These are phyloP conservation scores for Kockiozyma suomiensis DNA, from an alignment of 805 yeast species.

Conservation along the genomic window DNA sequence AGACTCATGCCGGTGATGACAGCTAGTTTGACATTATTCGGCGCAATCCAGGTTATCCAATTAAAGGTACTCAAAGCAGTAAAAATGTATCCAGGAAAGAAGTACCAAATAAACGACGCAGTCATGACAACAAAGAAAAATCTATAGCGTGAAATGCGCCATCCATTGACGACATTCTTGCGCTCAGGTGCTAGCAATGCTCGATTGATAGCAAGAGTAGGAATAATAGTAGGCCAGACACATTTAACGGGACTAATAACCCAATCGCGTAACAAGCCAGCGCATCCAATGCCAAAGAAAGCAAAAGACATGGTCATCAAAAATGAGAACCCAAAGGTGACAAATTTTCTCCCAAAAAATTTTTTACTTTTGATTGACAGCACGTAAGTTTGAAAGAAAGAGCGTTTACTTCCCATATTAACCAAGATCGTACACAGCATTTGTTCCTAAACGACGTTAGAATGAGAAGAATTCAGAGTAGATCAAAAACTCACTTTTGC, in stretches of 20 bases:
- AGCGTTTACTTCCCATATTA: conserved; percentile 6
- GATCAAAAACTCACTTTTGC: conserved; percentile 40
- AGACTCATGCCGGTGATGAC: conserved; percentile 50
- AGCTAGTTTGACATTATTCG: conserved; percentile 53
- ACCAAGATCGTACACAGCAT: conserved; percentile 55
- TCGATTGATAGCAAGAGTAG: conserved; percentile 56
- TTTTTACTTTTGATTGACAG: background rate
- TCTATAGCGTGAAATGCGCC: conserved; percentile 57
- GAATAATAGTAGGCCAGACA: conserved; percentile 71
- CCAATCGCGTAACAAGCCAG: conserved; percentile 61
- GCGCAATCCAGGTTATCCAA: conserved; percentile 63
- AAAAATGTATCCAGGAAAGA: conserved; percentile 57
- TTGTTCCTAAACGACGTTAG: conserved; percentile 49
- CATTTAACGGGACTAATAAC: conserved; percentile 64
- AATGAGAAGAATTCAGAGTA: no score
- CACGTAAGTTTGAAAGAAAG: conserved; percentile 1
- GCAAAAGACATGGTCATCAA: conserved; percentile 59
- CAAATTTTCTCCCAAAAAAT: conserved; percentile 15
- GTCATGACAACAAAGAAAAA: conserved; percentile 51
- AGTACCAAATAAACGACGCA: conserved; percentile 48
- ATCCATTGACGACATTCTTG: conserved; percentile 53
- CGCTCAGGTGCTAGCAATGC: conserved; percentile 18
- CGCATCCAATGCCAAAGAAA: conserved; percentile 65
- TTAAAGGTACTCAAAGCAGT: conserved; percentile 60
- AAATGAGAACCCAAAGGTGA: conserved; percentile 53